Conservation (phyloP, 2,329 filamentous ascomycete species). For the Colletotrichum euphorbiae region DNA sequence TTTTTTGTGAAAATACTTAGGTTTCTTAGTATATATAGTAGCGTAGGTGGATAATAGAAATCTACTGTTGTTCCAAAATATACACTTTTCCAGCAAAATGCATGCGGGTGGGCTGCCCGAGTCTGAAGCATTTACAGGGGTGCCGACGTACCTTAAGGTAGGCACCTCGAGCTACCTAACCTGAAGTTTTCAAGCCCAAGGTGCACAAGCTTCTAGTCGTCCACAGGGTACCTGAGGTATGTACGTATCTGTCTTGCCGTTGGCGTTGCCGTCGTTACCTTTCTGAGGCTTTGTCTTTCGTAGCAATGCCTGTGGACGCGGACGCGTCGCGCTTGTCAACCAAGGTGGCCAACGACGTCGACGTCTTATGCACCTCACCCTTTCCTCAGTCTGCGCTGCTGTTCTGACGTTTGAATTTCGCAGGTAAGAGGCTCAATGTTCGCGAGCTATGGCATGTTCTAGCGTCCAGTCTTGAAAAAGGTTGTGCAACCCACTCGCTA, state of each 20-base stretch:
- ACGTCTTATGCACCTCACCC: not conserved
- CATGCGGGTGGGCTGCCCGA: no score
- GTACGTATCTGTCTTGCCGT: not conserved
- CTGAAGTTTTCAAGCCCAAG: no score
- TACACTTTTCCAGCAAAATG: no score
- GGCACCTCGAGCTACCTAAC: no score
- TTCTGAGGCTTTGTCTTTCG: no score
- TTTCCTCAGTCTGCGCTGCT: not conserved
- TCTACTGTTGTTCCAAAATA: no score
- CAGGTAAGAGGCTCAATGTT: constrained; percentile 2
- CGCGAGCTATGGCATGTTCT: constrained; percentile 6
- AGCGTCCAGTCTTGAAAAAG: not conserved
- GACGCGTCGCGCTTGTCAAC: constrained; percentile 26
- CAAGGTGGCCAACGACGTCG: constrained; percentile 10
- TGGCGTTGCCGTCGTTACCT: constrained; percentile 4
- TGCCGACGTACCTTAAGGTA: no score
- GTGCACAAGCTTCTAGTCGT: no score
- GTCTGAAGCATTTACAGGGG: no score
- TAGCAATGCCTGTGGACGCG: not conserved
- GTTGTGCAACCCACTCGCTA: not conserved
- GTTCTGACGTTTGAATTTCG: not conserved
- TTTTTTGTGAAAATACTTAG: no score
- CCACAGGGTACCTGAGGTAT: not conserved
- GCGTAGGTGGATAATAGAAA: no score
- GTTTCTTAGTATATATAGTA: no score